Conservation (phyloP, 345 rosid genomes). For the Melastoma malabathricum region DNA sequence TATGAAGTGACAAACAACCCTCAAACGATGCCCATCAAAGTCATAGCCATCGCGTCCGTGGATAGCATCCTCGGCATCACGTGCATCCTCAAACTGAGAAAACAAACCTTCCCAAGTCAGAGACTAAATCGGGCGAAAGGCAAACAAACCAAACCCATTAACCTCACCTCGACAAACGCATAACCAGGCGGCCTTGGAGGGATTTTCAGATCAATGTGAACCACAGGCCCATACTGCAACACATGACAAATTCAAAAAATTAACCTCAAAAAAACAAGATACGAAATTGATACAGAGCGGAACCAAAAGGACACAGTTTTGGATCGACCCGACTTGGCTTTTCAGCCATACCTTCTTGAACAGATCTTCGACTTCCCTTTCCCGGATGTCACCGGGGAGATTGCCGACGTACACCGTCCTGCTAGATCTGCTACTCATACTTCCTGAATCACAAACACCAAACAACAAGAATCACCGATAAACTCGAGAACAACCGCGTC, state of each 20-base stretch:
- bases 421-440: conserved; percentile 74
- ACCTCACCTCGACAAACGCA: conserved; percentile 85
- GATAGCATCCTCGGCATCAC: conserved; percentile 94
- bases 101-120: background rate
- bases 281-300: too few species aligned
- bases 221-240: conserved; percentile 82
- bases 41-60: conserved; percentile 81
- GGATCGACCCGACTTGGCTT: too few species aligned
- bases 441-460: conserved; percentile 6
- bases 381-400: conserved; percentile 81
- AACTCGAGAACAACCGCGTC: too few species aligned
- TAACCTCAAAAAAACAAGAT: too few species aligned
- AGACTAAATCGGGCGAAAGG: background rate
- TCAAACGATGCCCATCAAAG: conserved; percentile 65
- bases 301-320: too few species aligned
- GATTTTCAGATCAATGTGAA: conserved; percentile 79
- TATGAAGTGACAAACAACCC: conserved; percentile 20
- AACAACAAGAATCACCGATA: too few species aligned
- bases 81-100: conserved; percentile 76
- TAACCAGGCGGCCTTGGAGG: conserved; percentile 97
- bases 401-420: conserved; percentile 91
- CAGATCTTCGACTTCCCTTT: conserved; percentile 83
- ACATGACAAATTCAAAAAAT: background rate
- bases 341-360: conserved; percentile 53
- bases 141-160: background rate